Conservation (phyloP, 129 eudicot species). For the Lonicera japonica region DNA sequence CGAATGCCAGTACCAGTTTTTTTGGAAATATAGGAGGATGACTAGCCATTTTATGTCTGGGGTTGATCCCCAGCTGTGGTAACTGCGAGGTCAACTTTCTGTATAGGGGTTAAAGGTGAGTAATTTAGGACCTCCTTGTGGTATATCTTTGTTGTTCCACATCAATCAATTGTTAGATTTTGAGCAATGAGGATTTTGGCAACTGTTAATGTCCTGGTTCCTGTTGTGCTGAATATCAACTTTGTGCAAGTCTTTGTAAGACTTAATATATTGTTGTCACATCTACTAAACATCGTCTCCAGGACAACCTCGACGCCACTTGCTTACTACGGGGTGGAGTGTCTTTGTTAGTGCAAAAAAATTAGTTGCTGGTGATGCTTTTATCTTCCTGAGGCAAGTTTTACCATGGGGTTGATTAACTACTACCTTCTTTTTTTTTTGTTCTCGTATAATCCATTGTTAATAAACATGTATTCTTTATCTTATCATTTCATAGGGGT, state of each 20-base stretch:
- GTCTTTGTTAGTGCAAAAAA: conserved; percentile 96
- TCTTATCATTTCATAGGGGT: conserved; percentile 45
- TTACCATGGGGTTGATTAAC: too few species aligned
- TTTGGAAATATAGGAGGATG: too few species aligned
- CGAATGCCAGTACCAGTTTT: too few species aligned
- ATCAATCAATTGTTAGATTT: too few species aligned
- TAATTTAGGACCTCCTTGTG: too few species aligned
- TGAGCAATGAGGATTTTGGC: too few species aligned
- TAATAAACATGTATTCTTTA: neutral
- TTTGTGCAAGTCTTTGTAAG: neutral
- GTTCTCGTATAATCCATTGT: too few species aligned
- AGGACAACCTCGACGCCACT: conserved; percentile 99
- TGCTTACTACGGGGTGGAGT: conserved; percentile 99
- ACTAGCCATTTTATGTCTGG: too few species aligned
- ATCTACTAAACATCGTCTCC: conserved; percentile 15
- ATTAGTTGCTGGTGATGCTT: conserved; percentile 95
- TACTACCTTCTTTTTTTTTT: too few species aligned
- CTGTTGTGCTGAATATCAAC: neutral
- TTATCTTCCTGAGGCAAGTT: conserved; percentile 79
- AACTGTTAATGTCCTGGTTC: neutral
- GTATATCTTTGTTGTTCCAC: neutral
- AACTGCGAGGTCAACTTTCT: too few species aligned
- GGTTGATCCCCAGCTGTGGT: too few species aligned
- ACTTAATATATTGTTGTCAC: neutral
- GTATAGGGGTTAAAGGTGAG: too few species aligned